These are phyloP conservation scores for Pedinophyceae sp. DNA, from an alignment of 139 green algal genomes.

Conservation along the genomic window DNA sequence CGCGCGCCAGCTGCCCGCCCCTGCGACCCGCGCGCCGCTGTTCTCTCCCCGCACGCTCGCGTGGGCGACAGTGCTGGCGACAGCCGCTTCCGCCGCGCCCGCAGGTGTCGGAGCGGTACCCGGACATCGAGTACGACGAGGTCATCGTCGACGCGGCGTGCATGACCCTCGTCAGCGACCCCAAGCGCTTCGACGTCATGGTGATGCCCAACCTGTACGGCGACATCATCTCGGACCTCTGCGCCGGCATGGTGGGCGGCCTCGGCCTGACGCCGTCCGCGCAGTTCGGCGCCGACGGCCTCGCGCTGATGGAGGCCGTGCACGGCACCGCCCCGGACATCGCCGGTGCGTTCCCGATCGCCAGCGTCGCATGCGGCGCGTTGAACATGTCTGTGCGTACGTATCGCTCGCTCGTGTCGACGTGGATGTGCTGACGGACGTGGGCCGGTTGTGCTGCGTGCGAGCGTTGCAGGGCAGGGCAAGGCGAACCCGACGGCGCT, in stretches of 20 bases:
- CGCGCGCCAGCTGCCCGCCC: no score
- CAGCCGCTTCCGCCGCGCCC: not conserved
- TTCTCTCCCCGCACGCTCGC: no score
- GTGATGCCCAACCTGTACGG: slow-evolving; percentile 94
- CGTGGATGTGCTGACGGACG: no score
- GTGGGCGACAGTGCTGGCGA: not conserved
- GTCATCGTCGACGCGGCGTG: slow-evolving; percentile 95
- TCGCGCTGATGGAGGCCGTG: slow-evolving; percentile 84
- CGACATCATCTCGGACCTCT: slow-evolving; percentile 92
- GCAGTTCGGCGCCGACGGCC: slow-evolving; percentile 58
- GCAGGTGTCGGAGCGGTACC: slow-evolving; percentile 49
- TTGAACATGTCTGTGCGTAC: no score
- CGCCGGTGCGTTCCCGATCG: slow-evolving; percentile 9
- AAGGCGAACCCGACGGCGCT: slow-evolving; percentile 89
- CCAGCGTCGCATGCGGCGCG: no score
- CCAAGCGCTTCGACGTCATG: slow-evolving; percentile 83
- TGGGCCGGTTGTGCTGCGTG: no score
- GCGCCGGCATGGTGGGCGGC: slow-evolving; percentile 82
- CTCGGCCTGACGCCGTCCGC: slow-evolving; percentile 81
- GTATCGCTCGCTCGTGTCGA: no score
- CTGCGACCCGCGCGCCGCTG: no score
- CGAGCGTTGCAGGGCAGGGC: slow-evolving; percentile 56
- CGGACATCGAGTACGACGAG: slow-evolving; percentile 85
- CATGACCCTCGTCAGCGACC: slow-evolving; percentile 78
- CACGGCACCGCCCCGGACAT: slow-evolving; percentile 93